These are phyloP conservation scores for Candida railenensis DNA, from an alignment of 805 yeast species.

Conservation along the genomic window DNA sequence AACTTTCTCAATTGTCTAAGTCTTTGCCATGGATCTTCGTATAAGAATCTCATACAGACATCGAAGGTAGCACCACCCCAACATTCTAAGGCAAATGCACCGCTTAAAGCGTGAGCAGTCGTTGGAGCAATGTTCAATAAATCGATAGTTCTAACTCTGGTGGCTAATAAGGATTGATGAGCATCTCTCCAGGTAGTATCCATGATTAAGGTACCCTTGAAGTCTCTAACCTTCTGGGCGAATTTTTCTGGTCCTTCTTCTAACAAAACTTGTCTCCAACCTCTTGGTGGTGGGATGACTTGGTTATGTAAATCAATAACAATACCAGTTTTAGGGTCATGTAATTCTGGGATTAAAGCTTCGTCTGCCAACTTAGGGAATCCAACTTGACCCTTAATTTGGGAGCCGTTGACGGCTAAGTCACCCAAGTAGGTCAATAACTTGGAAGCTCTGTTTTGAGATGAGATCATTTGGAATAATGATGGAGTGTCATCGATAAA, in stretches of 20 bases:
- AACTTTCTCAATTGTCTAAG: slow-evolving; percentile 80
- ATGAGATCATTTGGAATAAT: slow-evolving; percentile 88
- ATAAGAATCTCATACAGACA: slow-evolving; percentile 96
- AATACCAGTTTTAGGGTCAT: slow-evolving; percentile 58
- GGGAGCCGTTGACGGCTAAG: slow-evolving; percentile 91
- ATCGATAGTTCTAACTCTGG: slow-evolving; percentile 95
- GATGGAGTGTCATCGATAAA: slow-evolving; percentile 98
- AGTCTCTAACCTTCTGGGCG: slow-evolving; percentile 81
- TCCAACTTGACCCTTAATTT: slow-evolving; percentile 94
- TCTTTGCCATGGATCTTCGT: slow-evolving; percentile 99
- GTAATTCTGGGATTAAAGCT: slow-evolving; percentile 73
- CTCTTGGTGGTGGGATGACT: slow-evolving; percentile 52
- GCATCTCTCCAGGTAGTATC: slow-evolving; percentile 99
- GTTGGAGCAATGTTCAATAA: slow-evolving; percentile 88
- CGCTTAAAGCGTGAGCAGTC: slow-evolving; percentile 85
- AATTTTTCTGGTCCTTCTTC: slow-evolving; percentile 86
- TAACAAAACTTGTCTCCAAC: slow-evolving; percentile 89
- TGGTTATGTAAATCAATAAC: slow-evolving; percentile 58
- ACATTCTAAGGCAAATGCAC: slow-evolving; percentile 95
- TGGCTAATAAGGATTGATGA: slow-evolving; percentile 95
- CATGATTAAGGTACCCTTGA: slow-evolving; percentile 88
- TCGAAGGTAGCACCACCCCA: slow-evolving; percentile 99
- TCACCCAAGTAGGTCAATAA: slow-evolving; percentile 89
- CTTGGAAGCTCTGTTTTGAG: slow-evolving; percentile 97
- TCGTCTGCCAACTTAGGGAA: slow-evolving; percentile 76